A percentile compares a stretch with the other conserved stretches of the same genome.
phyloP scores from a whole-genome alignment of 352 stramenopile species.

The Phytopythium kandeliae region DNA sequence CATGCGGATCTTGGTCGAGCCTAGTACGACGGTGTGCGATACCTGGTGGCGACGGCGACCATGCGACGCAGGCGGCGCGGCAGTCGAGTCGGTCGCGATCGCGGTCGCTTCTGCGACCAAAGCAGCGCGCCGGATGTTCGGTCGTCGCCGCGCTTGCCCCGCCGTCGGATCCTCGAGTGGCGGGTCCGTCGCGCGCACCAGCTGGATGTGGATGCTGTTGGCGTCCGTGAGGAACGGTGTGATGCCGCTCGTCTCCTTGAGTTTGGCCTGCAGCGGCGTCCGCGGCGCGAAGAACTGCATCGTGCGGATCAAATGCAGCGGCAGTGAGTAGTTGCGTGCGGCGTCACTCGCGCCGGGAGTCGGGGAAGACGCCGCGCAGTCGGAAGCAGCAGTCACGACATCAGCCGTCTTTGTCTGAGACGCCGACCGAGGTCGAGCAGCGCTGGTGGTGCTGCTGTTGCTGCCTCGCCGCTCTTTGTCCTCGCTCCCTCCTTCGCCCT shows the following conservation, averaged over 20 bases:
- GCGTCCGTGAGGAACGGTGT: constrained; percentile 58
- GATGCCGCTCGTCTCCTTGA: constrained; percentile 74
- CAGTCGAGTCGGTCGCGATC: no score
- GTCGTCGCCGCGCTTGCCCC: constrained; percentile 16
- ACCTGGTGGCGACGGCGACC: background rate
- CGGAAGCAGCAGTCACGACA: background rate
- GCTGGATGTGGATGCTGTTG: constrained; percentile 68
- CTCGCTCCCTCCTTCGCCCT: constrained; percentile 11
- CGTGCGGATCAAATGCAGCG: constrained; percentile 68
- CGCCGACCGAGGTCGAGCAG: constrained; percentile 3
- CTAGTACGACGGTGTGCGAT: constrained; percentile 46
- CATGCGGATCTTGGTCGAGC: constrained; percentile 71
- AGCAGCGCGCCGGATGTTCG: constrained; percentile 32
- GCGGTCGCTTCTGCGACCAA: constrained; percentile 17
- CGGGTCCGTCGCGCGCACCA: constrained; percentile 68
- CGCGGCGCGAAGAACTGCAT: constrained; percentile 73
- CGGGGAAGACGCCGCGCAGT: background rate
- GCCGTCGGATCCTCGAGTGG: constrained; percentile 50
- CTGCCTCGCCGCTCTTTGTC: constrained; percentile 9
- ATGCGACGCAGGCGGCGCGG: background rate
- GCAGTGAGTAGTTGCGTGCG: constrained; percentile 63
- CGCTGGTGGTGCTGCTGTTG: constrained; percentile 5
- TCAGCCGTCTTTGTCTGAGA: no score
- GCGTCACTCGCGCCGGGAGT: background rate
- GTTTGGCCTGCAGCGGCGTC: constrained; percentile 63